Base-by-base conservation (phyloP, 1,284 basidiomycete genomes). In the Boletellus deceptivus region DNA sequence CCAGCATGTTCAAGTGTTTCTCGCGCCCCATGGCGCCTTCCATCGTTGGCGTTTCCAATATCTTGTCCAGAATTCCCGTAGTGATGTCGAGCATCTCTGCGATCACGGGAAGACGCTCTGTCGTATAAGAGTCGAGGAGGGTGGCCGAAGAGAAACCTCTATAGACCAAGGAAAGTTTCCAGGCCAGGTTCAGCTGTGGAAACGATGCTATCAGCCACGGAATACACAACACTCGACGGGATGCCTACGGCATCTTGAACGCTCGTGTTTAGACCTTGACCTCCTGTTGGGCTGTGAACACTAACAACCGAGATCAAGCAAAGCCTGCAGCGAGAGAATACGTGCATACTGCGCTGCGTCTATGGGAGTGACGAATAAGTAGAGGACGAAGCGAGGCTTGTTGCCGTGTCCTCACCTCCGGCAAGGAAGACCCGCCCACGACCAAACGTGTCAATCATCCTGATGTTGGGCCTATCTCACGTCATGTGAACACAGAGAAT, bases 261-360 rank as follows among this genome's bases (percentile, higher is more conserved):
- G 22, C 67, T 55, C 0, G 70, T 60, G 45, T 76, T 77, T 31
- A 75, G 55, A 14, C 74, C 76, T 51, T 77, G 75, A 5, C 75
- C 73, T 17, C 48, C 48, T 2, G 16, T 43, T 13, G 41, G 27
- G 20, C 48, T 50, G 13, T 50, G 49, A 33, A 50, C 38, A 50
- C 43, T 49, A 17, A 11, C 7, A 34, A 13, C 6, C 34, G 6
- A 38, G 16, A 18, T 43, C n/a, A 37, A 9, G 8, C 4, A 18
- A 27, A 9, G 10, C 20, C 3, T 17, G 9, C 4, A 35, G 18
- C 17, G 7, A 24, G 9, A 29, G 2, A 25, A 29, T 8, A 13
- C 18, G 8, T 29, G 36, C 41, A 31, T 44, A 49, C 42, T 49
- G 42, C 4, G 38, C 42, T 5, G 48, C 48, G 9, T 43, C 42